Evolutionary conservation across 345 rosid species (phyloP), one percentile per base, ranked within the genome.

Genomic region (Noccaea bulbosa): DNA sequence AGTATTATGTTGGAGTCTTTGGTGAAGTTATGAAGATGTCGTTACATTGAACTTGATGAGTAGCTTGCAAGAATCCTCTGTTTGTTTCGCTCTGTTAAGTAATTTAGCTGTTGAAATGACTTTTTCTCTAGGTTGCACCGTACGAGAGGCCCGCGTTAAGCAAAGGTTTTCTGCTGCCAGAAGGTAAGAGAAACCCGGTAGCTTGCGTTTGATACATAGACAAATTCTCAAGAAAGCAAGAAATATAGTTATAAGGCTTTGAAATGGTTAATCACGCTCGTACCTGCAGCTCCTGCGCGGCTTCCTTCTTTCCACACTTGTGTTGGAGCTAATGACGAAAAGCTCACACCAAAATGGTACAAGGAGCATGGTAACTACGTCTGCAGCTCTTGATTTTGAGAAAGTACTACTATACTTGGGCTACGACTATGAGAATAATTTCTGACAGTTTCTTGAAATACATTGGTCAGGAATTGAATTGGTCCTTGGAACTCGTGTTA

Each of bases 271-370:
- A 51, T 59, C 62, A 45, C 48, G 70, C 16, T 47, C 46, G 54
- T 46, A 83, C 45, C 24, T 80, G 83, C 91, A 89, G 97, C 81
- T 76, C 93, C 99, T 35, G 83, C 96, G 32, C 82, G 96, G 55
- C 97, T 94, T 79, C 99, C 99, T 78, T 79, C 96, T 60, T 94
- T 94, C 81, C 98, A 91, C 85, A 94, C 99, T 54, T 91, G 99
- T 77, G 95, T 94, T 66, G 99, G 92, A 76, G 88, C 87, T 65
- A 80, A 86, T 69, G 99, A 91, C 78, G 98, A 94, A 82, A 91
- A 84, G 74, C 79, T 91, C 30, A 88, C 96, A 40, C 87, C 86
- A 10, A 91, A 89, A 74, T 91, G 98, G 98, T 94, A 94, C 79
- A 86, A 88, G 77, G 92, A 89, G 47, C 87, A 84, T 72, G 99